phyloP scores from a whole-genome alignment of 805 yeast genomes.

The Pichia deserticola region DNA sequence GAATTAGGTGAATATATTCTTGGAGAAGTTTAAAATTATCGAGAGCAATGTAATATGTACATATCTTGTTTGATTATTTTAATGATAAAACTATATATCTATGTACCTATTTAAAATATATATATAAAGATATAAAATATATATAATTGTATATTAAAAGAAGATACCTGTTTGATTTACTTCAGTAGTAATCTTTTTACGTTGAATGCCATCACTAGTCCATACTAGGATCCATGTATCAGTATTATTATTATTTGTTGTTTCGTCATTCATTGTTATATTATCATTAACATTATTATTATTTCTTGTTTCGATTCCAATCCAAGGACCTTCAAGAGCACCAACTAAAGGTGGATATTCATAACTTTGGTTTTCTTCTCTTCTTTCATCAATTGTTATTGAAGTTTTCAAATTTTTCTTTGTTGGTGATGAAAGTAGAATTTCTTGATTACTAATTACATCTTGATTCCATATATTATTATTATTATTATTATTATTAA shows the following conservation, averaged over 20 bases:
- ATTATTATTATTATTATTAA: neutral
- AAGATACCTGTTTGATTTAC: neutral
- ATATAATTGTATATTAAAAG: too few species aligned
- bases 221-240: constrained; percentile 32
- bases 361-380: constrained; percentile 66
- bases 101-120: too few species aligned
- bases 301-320: constrained; percentile 56
- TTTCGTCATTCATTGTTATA: neutral
- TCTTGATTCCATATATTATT: constrained; percentile 13
- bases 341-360: constrained; percentile 68
- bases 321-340: constrained; percentile 79
- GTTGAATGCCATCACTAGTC: constrained; percentile 28
- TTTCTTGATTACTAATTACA: neutral
- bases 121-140: too few species aligned
- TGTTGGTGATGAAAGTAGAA: neutral
- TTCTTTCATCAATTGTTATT: constrained; percentile 65
- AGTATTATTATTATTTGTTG: neutral
- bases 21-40: neutral
- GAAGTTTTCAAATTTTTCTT: constrained; percentile 17
- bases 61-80: too few species aligned
- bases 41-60: too few species aligned
- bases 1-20: constrained; percentile 14
- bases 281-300: constrained; percentile 14
- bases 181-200: constrained; percentile 1
- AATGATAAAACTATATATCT: too few species aligned